Percentiles rank a stretch among this genome's conserved stretches.
Evolutionary conservation across 345 rosid species (phyloP).

Genomic region (Adansonia digitata): DNA sequence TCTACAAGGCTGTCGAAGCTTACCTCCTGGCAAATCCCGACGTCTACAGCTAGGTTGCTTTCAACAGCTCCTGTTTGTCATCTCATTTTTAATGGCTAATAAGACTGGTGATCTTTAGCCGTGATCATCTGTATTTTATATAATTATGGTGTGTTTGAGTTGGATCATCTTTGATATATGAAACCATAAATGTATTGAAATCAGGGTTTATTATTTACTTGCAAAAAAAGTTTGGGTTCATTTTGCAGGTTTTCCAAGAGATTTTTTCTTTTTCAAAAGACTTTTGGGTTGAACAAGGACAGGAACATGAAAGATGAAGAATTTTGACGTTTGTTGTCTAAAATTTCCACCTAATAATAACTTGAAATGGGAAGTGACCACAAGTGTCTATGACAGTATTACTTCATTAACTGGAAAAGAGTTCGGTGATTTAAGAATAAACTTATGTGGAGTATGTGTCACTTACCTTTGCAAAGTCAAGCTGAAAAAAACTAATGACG

Average conservation of each 20-base stretch:
- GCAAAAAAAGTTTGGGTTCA: not conserved
- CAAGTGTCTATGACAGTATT: no score
- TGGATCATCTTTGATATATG: not conserved
- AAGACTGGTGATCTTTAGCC: not conserved
- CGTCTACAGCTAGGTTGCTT: not conserved
- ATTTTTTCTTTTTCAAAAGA: no score
- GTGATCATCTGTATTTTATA: not conserved
- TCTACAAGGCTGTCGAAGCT: not conserved
- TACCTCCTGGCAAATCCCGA: not conserved
- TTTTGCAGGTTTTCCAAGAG: no score
- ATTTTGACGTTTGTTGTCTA: not conserved
- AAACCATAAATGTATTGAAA: not conserved
- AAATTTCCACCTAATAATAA: not conserved
- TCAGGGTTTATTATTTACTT: not conserved
- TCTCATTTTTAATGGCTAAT: not conserved
- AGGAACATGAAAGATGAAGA: not conserved
- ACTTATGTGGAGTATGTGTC: no score
- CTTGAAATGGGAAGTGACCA: no score
- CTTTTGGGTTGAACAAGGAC: not conserved
- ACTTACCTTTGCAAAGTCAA: no score
- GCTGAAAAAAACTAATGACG: no score
- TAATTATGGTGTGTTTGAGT: not conserved
- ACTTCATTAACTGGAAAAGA: no score
- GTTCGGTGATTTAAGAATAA: no score
- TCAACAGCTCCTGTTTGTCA: not conserved